A percentile compares a stretch with the other conserved stretches of the same genome.
phyloP scores from a whole-genome alignment of 441 rosid species.

The Populus hybrid region DNA sequence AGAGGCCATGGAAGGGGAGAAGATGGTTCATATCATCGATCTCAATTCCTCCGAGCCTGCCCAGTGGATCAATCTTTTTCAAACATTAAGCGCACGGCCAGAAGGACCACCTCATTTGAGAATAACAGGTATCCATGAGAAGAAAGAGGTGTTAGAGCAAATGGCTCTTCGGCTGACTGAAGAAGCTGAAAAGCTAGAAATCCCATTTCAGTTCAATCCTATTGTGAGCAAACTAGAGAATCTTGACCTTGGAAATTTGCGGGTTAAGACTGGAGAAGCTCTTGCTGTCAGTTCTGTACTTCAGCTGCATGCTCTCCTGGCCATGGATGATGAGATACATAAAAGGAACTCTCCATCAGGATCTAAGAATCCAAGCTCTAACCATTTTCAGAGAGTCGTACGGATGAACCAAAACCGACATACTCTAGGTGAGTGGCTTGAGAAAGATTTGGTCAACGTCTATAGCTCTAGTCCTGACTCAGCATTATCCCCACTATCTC shows the following conservation, averaged over 20 bases:
- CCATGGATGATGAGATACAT: slow-evolving; percentile 45
- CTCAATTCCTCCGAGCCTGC: slow-evolving; percentile 60
- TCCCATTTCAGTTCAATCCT: slow-evolving; percentile 64
- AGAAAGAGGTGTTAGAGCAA: slow-evolving; percentile 57
- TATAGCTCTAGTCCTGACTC: slow-evolving; percentile 49
- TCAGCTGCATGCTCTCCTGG: slow-evolving; percentile 60
- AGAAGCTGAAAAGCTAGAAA: slow-evolving; percentile 66
- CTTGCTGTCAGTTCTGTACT: slow-evolving; percentile 66
- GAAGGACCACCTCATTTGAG: slow-evolving; percentile 75
- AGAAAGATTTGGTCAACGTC: slow-evolving; percentile 42
- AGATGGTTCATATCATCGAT: slow-evolving; percentile 71
- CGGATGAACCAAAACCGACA: slow-evolving; percentile 42
- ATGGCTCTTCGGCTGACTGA: slow-evolving; percentile 53
- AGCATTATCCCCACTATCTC: slow-evolving; percentile 41
- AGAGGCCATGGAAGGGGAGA: slow-evolving; percentile 71
- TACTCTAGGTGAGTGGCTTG: slow-evolving; percentile 62
- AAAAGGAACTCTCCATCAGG: slow-evolving; percentile 37
- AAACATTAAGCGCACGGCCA: slow-evolving; percentile 49
- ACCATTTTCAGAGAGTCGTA: slow-evolving; percentile 28
- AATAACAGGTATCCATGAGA: slow-evolving; percentile 64
- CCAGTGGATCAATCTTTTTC: slow-evolving; percentile 69
- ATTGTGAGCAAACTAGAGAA: slow-evolving; percentile 53
- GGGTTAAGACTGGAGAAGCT: slow-evolving; percentile 71
- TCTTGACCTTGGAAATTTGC: slow-evolving; percentile 48
- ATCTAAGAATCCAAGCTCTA: slow-evolving; percentile 28